Evolutionary conservation across 108 stramenopile genomes (phyloP), one percentile per base, ranked within the genome.

Genomic region (Seminavis robusta): DNA sequence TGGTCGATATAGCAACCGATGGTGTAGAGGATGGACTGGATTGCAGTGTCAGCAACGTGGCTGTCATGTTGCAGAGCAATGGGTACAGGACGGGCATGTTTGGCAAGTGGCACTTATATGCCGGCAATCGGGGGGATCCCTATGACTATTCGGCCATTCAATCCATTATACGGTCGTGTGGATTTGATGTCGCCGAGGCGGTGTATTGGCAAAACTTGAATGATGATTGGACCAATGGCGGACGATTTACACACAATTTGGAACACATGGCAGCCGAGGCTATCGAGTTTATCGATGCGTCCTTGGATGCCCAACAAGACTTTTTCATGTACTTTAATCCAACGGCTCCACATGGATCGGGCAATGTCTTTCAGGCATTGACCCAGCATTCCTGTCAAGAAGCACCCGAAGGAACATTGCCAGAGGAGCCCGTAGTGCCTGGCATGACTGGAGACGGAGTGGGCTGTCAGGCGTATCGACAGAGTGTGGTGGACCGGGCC

Each of bases 261-360:
- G 74, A 75, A 32, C 49, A 44, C 36, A 33, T 68, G 2, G 40
- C 63, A 6, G 4, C 31, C 9, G 27, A 52, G 23, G 71, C 67
- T 1, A 33, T 74, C 3, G 20, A 59, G 20, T 53, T 70, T 41
- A 73, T 78, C 34, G 37, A 60, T 13, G 61, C 49, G 6, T 37
- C 59, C 31, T 21, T 26, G 1, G 69, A 43, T 1, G 44, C 52
- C 32, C 7, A 45, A 28, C 9, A 67, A 36, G 63, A 62, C 13
- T 75, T 75, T 39, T 75, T 75, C 33, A 40, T 75, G 52, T 75
- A 75, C 56, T 56, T 70, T 36, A 71, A 71, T 47, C 73, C 73
- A 7, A 72, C 76, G 16, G 58, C 61, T 13, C 76, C 76, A 8
- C 71, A 78, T 49, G 17, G 25, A 8, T 49, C 71, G 15, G 23